Evolutionary conservation across 1,139 yeast species (phyloP).

Genomic region (Lodderomyces jiufengensis): DNA sequence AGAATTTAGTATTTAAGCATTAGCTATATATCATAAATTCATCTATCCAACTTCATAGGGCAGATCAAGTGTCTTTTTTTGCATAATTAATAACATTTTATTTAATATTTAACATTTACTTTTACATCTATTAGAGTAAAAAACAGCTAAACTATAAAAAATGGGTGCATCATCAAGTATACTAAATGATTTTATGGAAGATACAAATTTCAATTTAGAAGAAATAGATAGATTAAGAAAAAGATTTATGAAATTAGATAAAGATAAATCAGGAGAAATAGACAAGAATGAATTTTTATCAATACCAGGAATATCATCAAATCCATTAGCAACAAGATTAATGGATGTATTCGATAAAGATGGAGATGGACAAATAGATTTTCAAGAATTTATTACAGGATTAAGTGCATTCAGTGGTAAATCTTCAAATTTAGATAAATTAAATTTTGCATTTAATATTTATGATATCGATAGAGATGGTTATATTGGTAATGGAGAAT

Average conservation of each 20-base stretch:
- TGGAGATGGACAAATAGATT: constrained; percentile 90
- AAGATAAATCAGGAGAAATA: constrained; percentile 88
- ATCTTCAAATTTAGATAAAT: constrained; percentile 78
- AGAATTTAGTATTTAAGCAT: no score
- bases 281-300: constrained; percentile 87
- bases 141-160: no score
- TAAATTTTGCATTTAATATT: constrained; percentile 85
- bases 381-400: constrained; percentile 90
- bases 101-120: no score
- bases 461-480: constrained; percentile 97
- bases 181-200: constrained; percentile 66
- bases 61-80: no score
- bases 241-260: constrained; percentile 91
- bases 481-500: constrained; percentile 88
- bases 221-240: constrained; percentile 90
- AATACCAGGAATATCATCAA: constrained; percentile 87
- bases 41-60: no score
- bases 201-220: constrained; percentile 80
- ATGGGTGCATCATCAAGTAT: constrained; percentile 70
- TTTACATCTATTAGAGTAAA: no score
- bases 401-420: constrained; percentile 89
- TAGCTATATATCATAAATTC: no score
- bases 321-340: constrained; percentile 84
- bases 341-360: constrained; percentile 95
- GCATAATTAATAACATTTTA: no score